These are phyloP conservation scores for Pittosporum tobira DNA, from an alignment of 129 eudicot genomes.

Conservation along the genomic window DNA sequence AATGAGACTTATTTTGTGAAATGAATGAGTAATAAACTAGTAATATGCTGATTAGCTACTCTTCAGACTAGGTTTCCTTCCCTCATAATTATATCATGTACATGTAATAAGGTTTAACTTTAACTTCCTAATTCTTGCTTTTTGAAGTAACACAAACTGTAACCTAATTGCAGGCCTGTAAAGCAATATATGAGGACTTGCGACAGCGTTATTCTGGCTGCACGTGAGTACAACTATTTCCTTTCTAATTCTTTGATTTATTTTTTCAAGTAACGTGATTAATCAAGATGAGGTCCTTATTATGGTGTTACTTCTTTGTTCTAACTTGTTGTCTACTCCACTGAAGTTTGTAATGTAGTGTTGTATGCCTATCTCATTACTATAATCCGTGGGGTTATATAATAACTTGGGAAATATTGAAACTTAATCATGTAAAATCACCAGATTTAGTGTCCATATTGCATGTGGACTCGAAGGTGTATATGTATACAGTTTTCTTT, in stretches of 20 bases:
- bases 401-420: too few species aligned
- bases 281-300: not conserved
- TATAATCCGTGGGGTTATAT: not conserved
- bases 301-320: not conserved
- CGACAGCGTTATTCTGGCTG: constrained; percentile 66
- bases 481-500: too few species aligned
- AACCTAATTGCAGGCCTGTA: constrained; percentile 60
- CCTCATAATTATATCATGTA: too few species aligned
- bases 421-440: too few species aligned
- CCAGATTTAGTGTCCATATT: not conserved
- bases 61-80: not conserved
- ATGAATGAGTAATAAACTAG: too few species aligned
- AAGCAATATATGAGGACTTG: constrained; percentile 61
- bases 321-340: not conserved
- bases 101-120: not conserved
- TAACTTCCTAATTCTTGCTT: not conserved
- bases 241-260: not conserved
- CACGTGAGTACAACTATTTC: constrained; percentile 41
- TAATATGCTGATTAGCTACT: too few species aligned
- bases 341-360: not conserved
- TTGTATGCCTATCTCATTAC: not conserved
- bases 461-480: not conserved
- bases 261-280: not conserved
- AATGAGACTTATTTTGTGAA: too few species aligned
- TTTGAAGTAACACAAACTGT: not conserved